Conservation (phyloP, 345 rosid genomes). For the Stellera chamaejasme region DNA sequence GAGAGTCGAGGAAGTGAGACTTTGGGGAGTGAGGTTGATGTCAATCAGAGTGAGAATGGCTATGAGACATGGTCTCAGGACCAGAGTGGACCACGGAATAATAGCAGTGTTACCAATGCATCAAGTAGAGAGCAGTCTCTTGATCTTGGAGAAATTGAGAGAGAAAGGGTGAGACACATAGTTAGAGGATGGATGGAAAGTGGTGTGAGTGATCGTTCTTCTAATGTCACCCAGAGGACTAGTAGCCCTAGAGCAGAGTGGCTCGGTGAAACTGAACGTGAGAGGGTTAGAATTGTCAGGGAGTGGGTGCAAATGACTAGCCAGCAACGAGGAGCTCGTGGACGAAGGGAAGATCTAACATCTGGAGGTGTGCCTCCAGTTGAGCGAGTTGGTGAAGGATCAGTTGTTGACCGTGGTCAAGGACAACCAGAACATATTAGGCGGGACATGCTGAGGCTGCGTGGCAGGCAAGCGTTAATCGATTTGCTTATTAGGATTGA, state of each 20-base stretch:
- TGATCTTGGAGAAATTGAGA: conserved; percentile 78
- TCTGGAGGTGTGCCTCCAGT: conserved; percentile 33
- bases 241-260: conserved; percentile 64
- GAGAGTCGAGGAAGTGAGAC: conserved; percentile 54
- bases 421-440: conserved; percentile 63
- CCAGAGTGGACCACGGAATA: conserved; percentile 41
- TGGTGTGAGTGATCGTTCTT: conserved; percentile 50
- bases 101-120: conserved; percentile 33
- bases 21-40: conserved; percentile 55
- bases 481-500: conserved; percentile 78
- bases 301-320: conserved; percentile 92
- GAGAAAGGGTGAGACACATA: conserved; percentile 89
- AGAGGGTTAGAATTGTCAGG: conserved; percentile 87
- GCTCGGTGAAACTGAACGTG: conserved; percentile 92
- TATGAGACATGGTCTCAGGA: conserved; percentile 63
- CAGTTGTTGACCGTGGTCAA: conserved; percentile 43
- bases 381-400: conserved; percentile 40
- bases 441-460: conserved; percentile 63
- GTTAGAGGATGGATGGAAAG: conserved; percentile 85
- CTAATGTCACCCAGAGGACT: conserved; percentile 46
- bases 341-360: conserved; percentile 44
- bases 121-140: conserved; percentile 87
- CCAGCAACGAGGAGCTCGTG: conserved; percentile 65
- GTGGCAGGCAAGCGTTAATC: conserved; percentile 76
- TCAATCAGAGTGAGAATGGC: conserved; percentile 71